Conservation (phyloP, 352 stramenopile genomes). For the Lagenidium giganteum region DNA sequence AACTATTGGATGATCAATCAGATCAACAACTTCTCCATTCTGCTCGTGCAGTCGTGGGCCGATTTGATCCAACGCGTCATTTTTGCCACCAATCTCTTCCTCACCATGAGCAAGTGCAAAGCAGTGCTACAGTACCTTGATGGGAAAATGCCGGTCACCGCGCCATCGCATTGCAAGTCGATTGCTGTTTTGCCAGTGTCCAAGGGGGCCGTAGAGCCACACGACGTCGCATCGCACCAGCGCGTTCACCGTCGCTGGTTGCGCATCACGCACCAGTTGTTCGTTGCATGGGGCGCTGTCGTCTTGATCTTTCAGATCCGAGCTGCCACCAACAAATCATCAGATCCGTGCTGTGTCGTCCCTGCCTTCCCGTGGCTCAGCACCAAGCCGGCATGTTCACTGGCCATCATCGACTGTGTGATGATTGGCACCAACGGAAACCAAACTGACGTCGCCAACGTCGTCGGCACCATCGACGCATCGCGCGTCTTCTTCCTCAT, state of each 20-base stretch:
- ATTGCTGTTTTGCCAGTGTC: too few relatives aligned
- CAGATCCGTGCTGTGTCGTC: constrained; percentile 16
- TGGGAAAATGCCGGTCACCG: too few relatives aligned
- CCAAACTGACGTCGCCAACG: constrained; percentile 9
- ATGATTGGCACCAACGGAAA: constrained; percentile 5
- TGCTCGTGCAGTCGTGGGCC: constrained; percentile 16
- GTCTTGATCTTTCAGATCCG: constrained; percentile 14
- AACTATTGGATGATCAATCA: constrained; percentile 21
- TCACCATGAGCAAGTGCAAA: too few relatives aligned
- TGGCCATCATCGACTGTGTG: constrained; percentile 21
- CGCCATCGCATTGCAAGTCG: too few relatives aligned
- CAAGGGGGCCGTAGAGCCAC: too few relatives aligned
- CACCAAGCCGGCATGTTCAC: constrained; percentile 11
- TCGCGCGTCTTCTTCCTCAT: constrained; percentile 14
- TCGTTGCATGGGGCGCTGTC: constrained; percentile 17
- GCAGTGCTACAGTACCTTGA: too few relatives aligned
- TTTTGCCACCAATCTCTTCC: too few relatives aligned
- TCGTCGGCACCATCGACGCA: constrained; percentile 9
- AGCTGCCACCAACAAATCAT: constrained; percentile 5
- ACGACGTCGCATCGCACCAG: too few relatives aligned
- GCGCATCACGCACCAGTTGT: too few relatives aligned
- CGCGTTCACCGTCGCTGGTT: too few relatives aligned
- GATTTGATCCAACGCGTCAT: too few relatives aligned
- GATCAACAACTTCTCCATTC: constrained; percentile 18
- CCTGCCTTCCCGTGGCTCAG: constrained; percentile 22